Evolutionary conservation across 202 grass and related monocot species (phyloP), one percentile per base, ranked within the genome.

Genomic region (Brachypodium distachyon): DNA sequence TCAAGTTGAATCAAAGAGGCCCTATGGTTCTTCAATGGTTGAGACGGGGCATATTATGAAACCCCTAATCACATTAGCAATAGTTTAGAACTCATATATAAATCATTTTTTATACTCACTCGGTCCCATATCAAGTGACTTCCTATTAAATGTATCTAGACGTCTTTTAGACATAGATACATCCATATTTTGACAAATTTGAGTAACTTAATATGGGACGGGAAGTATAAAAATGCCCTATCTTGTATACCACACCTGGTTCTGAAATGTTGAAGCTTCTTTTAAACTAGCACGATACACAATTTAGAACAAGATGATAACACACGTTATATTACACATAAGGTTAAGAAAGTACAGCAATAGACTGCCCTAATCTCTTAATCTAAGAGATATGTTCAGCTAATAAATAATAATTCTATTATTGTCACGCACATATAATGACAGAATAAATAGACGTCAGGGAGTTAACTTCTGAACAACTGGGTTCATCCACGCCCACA

Each of bases 301-400:
- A 40, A 66, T 38, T 72, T 33, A 26, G 32, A 72, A 18, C 29
- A 44, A 53, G 9, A 22, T 46, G 10, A 79, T 32, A 46, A 67
- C 49, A 57, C 54, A 61, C 16, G 27, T 83, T 51, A 41, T 61
- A 69, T 84, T 69, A 54, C 49, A 84, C 85, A 78, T 55, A 21
- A 74, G 16, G 32, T 29, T 44, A 38, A 72, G 46, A 9, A 65
- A 37, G 19, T 84, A 69, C 61, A 68, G 14, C 26, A 50, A 68
- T 42, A 59, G 27, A 34, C 27, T 69, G 57, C 60, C 19, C 57
- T 55, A 31, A 36, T 41, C 54, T 80, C n/a, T 68, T 27, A 63
- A 27, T 33, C 54, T 74, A 62, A 43, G 3, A 38, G 51, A 70
- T 67, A 62, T 54, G 62, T 48, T 76, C 25, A 4, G n/a, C 29